Evolutionary conservation across 192 early-diverging fungal species (phyloP), one percentile per base, ranked within the genome.

Genomic region (Chytriomyces sp.): DNA sequence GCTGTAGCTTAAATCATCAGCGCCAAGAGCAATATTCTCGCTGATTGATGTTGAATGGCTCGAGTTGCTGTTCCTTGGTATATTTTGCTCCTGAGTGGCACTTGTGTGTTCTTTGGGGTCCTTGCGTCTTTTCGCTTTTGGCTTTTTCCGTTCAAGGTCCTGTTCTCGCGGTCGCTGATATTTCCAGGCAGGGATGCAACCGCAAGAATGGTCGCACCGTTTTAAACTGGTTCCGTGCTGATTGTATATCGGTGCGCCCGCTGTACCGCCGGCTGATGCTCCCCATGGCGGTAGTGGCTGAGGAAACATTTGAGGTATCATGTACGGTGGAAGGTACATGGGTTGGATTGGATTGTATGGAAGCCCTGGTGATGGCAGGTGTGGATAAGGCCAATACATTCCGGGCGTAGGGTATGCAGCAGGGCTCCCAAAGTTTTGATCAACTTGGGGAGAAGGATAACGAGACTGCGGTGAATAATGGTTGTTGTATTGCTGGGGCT

Each of bases 191-290:
- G 62, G 62, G 35, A 64, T 13, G 35, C 62, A 64, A 10, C 62
- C 62, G 35, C 62, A 64, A 13, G 62, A 64, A 64, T 64, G 62
- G 35, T 64, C 62, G 24, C 62, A 64, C 24, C 62, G n/a, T 11
- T 24, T 64, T 35, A 23, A 16, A 11, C 62, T 23, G 11, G 11
- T 64, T 64, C 62, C 23, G 23, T 4, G 13, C 62, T 10, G 24
- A 64, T 28, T 64, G 35, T 20, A 26, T 59, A 7, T 11, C 23
- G 62, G 23, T 64, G 20, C 62, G 24, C 5, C 62, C 7, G 20
- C 18, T 26, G 20, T 20, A 67, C 47, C 13, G 11, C 0, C 53
- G 5, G 13, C 20, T 9, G 65, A 45, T 67, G 65, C 35, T 45
- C 43, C 11, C 35, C 43, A 11, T 46, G 65, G 24, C 5, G 65